Percentiles rank a stretch among this genome's conserved stretches.
Conservation (phyloP, 2,329 filamentous ascomycete genomes). For the Botryotinia narcissicola region DNA sequence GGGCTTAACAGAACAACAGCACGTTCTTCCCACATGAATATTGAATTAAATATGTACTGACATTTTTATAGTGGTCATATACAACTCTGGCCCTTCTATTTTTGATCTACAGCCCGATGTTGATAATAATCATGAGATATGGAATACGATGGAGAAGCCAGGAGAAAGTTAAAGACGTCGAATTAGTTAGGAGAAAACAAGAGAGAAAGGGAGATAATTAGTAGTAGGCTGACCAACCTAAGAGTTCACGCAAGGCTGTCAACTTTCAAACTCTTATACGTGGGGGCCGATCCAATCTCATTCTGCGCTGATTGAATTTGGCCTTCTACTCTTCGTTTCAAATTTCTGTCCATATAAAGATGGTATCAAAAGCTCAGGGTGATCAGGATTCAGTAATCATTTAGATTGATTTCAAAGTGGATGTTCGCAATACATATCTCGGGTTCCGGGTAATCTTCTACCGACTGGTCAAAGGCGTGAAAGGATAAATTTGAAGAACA, state of each 20-base stretch:
- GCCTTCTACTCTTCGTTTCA: not conserved
- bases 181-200: not conserved
- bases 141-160: not conserved
- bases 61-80: slow-evolving; percentile 45
- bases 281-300: not conserved
- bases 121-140: not conserved
- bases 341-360: not conserved
- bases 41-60: not conserved
- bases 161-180: not conserved
- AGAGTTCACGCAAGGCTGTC: not conserved
- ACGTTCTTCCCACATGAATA: not conserved
- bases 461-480: not conserved
- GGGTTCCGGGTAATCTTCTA: not conserved
- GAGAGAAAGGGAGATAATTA: not conserved
- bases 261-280: not conserved
- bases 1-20: not conserved
- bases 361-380: not conserved
- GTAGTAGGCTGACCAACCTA: not conserved
- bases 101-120: not conserved
- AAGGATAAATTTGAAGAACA: not conserved
- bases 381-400: not conserved
- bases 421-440: not conserved
- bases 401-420: not conserved
- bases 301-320: not conserved
- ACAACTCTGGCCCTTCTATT: slow-evolving; percentile 40